These are phyloP conservation scores for Saccharomycopsis synnaedendra DNA, from an alignment of 805 yeast species.

Conservation along the genomic window DNA sequence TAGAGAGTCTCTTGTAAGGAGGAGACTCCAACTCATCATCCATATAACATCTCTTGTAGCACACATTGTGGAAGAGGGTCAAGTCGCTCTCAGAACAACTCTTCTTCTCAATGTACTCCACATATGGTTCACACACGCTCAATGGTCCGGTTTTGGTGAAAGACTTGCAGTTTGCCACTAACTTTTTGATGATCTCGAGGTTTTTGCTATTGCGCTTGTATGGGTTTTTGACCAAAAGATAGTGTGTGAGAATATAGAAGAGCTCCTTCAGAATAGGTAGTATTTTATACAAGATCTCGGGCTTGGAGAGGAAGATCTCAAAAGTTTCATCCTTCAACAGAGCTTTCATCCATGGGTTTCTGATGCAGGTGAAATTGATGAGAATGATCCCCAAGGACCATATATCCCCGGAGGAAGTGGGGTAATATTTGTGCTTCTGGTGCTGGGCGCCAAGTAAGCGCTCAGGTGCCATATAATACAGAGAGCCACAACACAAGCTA, in stretches of 20 bases:
- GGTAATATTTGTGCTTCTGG: conserved; percentile 29
- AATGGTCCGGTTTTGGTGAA: conserved; percentile 14
- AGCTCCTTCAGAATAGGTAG: conserved; percentile 63
- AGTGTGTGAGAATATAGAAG: conserved; percentile 34
- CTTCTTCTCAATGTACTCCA: too few relatives aligned
- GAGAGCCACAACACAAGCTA: conserved; percentile 74
- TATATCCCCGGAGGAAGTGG: conserved; percentile 70
- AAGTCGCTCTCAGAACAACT: too few relatives aligned
- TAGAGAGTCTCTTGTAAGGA: background rate
- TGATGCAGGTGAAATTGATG: conserved; percentile 67
- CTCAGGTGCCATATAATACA: conserved; percentile 92
- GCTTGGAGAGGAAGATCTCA: conserved; percentile 45
- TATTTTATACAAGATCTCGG: conserved; percentile 46
- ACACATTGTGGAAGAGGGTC: too few relatives aligned
- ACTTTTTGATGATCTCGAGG: conserved; percentile 7
- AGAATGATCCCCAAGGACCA: conserved; percentile 82
- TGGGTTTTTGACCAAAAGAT: conserved; percentile 14
- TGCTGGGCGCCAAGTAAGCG: conserved; percentile 33
- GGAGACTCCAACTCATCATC: background rate
- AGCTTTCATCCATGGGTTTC: conserved; percentile 89
- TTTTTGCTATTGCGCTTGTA: conserved; percentile 9
- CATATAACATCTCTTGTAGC: background rate
- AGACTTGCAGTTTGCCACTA: conserved; percentile 12
- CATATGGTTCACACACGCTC: background rate
- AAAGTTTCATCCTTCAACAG: conserved; percentile 54